Evolutionary conservation across 257 asterid species (phyloP).

Genomic region (Fraxinus cuspidata): DNA sequence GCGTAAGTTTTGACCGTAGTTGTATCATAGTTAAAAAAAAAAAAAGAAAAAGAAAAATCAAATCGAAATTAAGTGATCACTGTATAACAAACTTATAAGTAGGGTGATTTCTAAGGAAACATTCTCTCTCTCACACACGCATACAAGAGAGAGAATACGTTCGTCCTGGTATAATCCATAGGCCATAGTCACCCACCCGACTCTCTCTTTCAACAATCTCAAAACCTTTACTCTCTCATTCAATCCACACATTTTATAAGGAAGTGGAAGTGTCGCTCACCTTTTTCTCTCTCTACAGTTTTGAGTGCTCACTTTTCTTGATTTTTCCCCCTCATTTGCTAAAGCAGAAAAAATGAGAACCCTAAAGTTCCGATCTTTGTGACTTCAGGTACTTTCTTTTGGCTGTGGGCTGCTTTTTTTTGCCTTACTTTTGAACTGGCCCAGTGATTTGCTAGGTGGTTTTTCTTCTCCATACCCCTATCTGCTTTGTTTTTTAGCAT

Average conservation of each 20-base stretch:
- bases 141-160: too few species aligned
- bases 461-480: slow-evolving; percentile 44
- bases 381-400: slow-evolving; percentile 50
- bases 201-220: slow-evolving; percentile 43
- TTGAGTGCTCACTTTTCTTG: slow-evolving; percentile 29
- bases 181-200: slow-evolving; percentile 32
- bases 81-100: background rate
- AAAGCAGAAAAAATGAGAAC: slow-evolving; percentile 27
- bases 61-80: background rate
- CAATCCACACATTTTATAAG: slow-evolving; percentile 36
- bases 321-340: slow-evolving; percentile 29
- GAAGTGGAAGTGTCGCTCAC: slow-evolving; percentile 33
- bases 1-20: background rate
- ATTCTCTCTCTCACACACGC: too few species aligned
- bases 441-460: slow-evolving; percentile 51
- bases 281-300: slow-evolving; percentile 42
- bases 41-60: background rate
- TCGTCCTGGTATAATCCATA: slow-evolving; percentile 20
- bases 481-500: slow-evolving; percentile 37
- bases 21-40: too few species aligned
- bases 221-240: slow-evolving; percentile 36
- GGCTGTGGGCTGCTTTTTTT: slow-evolving; percentile 40
- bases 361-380: slow-evolving; percentile 69
- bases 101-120: background rate
- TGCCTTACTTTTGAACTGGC: slow-evolving; percentile 55